Conservation (phyloP, 2,329 filamentous ascomycete species). For the Arthrobotrys sphaeroides region DNA sequence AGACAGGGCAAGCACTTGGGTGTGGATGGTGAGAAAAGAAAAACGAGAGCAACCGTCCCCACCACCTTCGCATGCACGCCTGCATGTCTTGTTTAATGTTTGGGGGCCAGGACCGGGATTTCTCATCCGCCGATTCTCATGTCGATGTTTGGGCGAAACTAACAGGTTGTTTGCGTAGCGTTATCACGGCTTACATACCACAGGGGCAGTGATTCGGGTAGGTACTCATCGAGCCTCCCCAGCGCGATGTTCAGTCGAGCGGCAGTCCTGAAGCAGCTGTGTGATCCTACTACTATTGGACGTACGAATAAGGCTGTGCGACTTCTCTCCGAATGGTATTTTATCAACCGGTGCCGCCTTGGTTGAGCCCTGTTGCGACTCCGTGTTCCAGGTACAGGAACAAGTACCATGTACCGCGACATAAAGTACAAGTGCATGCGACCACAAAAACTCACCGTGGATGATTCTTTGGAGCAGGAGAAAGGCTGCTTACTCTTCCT, state of each 20-base stretch:
- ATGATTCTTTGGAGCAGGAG: constrained; percentile 16
- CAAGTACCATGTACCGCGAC: constrained; percentile 24
- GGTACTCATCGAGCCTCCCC: neutral
- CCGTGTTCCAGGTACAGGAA: constrained; percentile 16
- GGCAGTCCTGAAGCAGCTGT: too few species aligned
- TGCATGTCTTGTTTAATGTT: constrained; percentile 45
- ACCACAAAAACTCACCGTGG: constrained; percentile 24
- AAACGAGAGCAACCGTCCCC: constrained; percentile 33
- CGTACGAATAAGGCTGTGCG: neutral
- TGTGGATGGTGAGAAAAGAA: constrained; percentile 30
- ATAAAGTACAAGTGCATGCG: constrained; percentile 36
- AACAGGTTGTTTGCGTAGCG: constrained; percentile 31
- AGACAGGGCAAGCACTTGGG: constrained; percentile 26
- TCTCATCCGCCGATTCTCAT: constrained; percentile 41
- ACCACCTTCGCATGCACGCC: constrained; percentile 30
- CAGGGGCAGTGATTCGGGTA: constrained; percentile 13
- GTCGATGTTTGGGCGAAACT: constrained; percentile 24
- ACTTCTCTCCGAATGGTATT: constrained; percentile 11
- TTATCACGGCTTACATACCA: constrained; percentile 23
- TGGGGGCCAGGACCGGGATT: constrained; percentile 46
- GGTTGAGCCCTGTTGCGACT: constrained; percentile 15
- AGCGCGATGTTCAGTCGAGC: neutral
- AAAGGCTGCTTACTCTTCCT: constrained; percentile 34
- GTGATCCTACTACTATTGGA: neutral
- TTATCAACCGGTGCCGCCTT: constrained; percentile 12